Conservation (phyloP, 495 filamentous ascomycete species). For the Geoglossum glabrum region DNA sequence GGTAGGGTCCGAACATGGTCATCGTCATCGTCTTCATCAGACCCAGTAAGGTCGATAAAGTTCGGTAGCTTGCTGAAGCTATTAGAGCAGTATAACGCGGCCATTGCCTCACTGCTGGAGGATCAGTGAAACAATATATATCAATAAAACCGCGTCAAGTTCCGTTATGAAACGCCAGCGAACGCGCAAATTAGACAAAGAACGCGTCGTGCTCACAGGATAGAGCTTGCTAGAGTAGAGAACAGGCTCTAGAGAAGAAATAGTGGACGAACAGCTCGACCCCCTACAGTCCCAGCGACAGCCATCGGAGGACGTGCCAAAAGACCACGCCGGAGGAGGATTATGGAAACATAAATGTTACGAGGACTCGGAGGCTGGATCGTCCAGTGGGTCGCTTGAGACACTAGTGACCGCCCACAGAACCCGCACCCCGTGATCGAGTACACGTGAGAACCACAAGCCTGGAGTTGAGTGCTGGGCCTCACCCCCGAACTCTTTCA, state of each 20-base stretch:
- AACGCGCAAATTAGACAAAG: not conserved
- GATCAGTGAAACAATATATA: not conserved
- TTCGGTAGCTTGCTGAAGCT: not conserved
- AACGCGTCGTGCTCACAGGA: not conserved
- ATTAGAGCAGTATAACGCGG: not conserved
- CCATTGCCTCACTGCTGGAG: not conserved
- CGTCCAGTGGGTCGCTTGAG: too few species aligned
- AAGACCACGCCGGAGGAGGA: not conserved
- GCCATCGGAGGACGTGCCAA: not conserved
- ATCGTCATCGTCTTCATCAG: not conserved
- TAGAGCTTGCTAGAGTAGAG: not conserved
- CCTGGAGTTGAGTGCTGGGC: too few species aligned
- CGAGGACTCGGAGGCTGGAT: too few species aligned
- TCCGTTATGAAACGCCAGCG: not conserved
- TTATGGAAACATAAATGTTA: not conserved
- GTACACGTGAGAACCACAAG: too few species aligned
- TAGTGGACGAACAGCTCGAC: not conserved
- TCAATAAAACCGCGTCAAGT: not conserved
- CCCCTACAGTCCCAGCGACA: not conserved
- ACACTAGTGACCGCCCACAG: too few species aligned
- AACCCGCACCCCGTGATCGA: too few species aligned
- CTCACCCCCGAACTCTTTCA: too few species aligned
- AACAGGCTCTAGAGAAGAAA: not conserved
- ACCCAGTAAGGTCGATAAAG: not conserved
- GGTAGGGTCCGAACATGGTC: not conserved